Evolutionary conservation across 2,329 filamentous ascomycete genomes (phyloP).

Genomic region (Coniochaeta prunicola): DNA sequence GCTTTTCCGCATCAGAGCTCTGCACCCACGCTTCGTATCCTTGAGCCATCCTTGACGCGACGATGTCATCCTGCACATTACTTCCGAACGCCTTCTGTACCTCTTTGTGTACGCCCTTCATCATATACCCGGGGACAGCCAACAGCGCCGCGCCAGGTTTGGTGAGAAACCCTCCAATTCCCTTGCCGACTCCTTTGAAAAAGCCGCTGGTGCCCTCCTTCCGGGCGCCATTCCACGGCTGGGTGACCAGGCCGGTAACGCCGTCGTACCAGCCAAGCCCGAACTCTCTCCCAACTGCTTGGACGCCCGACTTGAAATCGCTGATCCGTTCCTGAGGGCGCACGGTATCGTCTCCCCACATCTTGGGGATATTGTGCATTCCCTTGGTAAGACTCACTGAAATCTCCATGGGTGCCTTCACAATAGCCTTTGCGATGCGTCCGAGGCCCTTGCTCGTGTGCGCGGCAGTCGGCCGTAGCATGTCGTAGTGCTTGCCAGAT

Average conservation of each 20-base stretch:
- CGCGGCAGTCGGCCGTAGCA: conserved; percentile 39
- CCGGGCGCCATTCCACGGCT: conserved; percentile 55
- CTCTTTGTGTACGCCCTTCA: conserved; percentile 1
- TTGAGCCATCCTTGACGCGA: conserved; percentile 6
- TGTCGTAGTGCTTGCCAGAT: conserved; percentile 5
- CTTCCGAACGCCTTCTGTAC: neutral
- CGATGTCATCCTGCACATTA: conserved; percentile 5
- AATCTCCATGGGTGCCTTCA: conserved; percentile 75
- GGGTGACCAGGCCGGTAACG: conserved; percentile 69
- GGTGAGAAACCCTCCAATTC: conserved; percentile 67
- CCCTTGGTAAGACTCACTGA: conserved; percentile 70
- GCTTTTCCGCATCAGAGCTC: conserved; percentile 42
- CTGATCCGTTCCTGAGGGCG: conserved; percentile 70
- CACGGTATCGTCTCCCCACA: conserved; percentile 75
- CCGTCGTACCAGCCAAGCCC: conserved; percentile 72
- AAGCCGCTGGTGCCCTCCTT: conserved; percentile 47
- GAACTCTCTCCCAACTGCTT: conserved; percentile 68
- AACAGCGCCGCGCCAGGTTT: conserved; percentile 43
- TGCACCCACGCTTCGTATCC: conserved; percentile 51
- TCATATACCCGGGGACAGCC: neutral
- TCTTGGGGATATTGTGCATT: conserved; percentile 72
- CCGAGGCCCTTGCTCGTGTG: conserved; percentile 45
- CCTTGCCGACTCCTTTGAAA: conserved; percentile 72
- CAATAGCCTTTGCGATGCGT: conserved; percentile 55
- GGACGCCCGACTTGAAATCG: conserved; percentile 63